These are phyloP conservation scores for Pezicula carpinea DNA, from an alignment of 2,329 filamentous ascomycete species.

Conservation along the genomic window DNA sequence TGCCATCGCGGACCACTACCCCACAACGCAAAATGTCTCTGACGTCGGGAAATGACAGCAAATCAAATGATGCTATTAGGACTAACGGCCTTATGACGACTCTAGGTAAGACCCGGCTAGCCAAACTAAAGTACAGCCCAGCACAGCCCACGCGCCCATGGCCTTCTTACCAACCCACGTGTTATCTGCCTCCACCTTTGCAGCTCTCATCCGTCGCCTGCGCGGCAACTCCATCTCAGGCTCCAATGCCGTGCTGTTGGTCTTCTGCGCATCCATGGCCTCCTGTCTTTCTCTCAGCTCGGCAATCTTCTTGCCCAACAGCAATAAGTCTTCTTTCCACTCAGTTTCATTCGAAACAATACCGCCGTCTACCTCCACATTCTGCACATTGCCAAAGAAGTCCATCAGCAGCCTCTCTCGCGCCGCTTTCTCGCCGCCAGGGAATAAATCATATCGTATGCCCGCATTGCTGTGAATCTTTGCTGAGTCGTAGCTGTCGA, in stretches of 20 bases:
- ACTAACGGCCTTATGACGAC: constrained; percentile 6
- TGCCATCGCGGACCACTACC: too few species aligned
- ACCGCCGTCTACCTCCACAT: constrained; percentile 72
- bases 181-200: constrained; percentile 60
- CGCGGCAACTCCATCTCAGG: constrained; percentile 9
- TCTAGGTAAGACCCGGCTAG: constrained; percentile 48
- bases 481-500: constrained; percentile 90
- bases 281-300: constrained; percentile 37
- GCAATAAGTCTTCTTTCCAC: constrained; percentile 69
- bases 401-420: constrained; percentile 83
- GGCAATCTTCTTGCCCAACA: constrained; percentile 66
- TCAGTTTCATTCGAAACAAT: constrained; percentile 39
- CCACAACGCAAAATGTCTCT: too few species aligned
- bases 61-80: too few species aligned
- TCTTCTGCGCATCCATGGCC: constrained; percentile 22
- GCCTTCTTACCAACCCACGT: constrained; percentile 65
- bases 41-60: too few species aligned
- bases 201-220: constrained; percentile 38
- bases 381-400: constrained; percentile 98
- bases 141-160: constrained; percentile 55
- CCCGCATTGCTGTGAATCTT: constrained; percentile 94
- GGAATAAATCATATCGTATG: constrained; percentile 92
- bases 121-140: constrained; percentile 58
- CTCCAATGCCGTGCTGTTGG: constrained; percentile 19
- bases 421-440: constrained; percentile 72